Evolutionary conservation across 106 monocot genomes (phyloP), one percentile per base, ranked within the genome.

Genomic region (Dendrobium chrysotoxum): DNA sequence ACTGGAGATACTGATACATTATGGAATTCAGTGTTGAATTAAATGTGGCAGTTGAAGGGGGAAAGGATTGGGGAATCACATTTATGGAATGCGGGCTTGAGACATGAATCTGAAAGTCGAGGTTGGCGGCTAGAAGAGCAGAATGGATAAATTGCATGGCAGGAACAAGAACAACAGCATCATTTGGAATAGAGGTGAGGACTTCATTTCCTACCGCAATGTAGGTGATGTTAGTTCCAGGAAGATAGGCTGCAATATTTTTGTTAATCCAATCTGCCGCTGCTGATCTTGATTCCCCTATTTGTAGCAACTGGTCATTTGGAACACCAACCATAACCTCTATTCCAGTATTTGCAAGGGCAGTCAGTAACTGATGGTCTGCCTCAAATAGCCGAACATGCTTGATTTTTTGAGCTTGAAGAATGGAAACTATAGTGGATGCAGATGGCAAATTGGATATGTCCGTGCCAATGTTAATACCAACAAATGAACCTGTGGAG

Each of bases 271-370:
- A 96, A 45, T 85, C 83, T 30, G 93, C 93, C 40, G 96, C 93
- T 72, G 50, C 88, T 16, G 85, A 44, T 26, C 82, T 79, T 23
- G 93, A 96, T 80, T 90, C 76, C 21, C 96, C 91, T 12, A 91
- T 77, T 9, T 80, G 77, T 78, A 88, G 79, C 38, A 96, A 65
- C 61, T 93, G 88, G 77, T 86, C 82, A 75, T 96, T 93, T 18
- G 93, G 96, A 50, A 96, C 83, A 25, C 87, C 83, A 68, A 96
- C 87, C 79, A 88, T 90, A 40, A 96, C 96, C 75, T 96, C 88
- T 55, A 96, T 93, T 28, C 93, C 96, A 12, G 96, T 96, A 79
- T 96, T 88, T 74, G 90, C 86, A 15, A 96, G 88, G n/a, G 93
- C 88, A 31, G 68, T 84, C 3, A 96, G 83, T 71, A 96, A 77